phyloP scores from a whole-genome alignment of 495 filamentous ascomycete species.

The Neurospora sp. region DNA sequence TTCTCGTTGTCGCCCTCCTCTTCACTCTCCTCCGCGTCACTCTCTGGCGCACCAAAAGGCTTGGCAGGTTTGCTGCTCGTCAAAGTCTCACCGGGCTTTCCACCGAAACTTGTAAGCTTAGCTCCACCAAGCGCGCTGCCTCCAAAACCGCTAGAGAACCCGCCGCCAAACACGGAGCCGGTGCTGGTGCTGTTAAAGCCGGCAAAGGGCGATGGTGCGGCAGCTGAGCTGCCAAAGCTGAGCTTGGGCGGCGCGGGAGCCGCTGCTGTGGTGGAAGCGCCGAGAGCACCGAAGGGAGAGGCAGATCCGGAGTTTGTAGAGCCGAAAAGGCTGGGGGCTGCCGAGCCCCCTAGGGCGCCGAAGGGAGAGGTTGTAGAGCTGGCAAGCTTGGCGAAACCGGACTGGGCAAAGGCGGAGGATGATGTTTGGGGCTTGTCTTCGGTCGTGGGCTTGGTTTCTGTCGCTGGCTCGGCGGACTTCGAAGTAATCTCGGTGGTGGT shows the following conservation, averaged over 20 bases:
- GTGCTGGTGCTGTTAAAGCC: slow-evolving; percentile 3
- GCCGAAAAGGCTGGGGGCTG: slow-evolving; percentile 33
- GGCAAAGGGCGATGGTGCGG: slow-evolving; percentile 18
- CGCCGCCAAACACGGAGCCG: slow-evolving; percentile 16
- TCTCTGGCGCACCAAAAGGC: slow-evolving; percentile 61
- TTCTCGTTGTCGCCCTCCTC: slow-evolving; percentile 25
- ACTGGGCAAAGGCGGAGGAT: slow-evolving; percentile 36
- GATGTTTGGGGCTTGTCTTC: slow-evolving; percentile 22
- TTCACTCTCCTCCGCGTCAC: slow-evolving; percentile 43
- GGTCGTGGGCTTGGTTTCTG: slow-evolving; percentile 1
- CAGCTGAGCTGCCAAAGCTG: slow-evolving; percentile 19
- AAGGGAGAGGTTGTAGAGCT: slow-evolving; percentile 36
- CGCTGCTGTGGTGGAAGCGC: slow-evolving; percentile 21
- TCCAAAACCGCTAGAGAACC: slow-evolving; percentile 43
- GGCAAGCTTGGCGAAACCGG: slow-evolving; percentile 42
- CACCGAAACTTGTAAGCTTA: slow-evolving; percentile 55
- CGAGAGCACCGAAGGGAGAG: slow-evolving; percentile 27
- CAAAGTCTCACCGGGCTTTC: slow-evolving; percentile 45
- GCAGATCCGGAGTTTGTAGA: slow-evolving; percentile 13
- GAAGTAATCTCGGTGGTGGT: slow-evolving; percentile 7
- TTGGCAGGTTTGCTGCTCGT: slow-evolving; percentile 50
- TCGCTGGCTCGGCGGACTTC: not conserved
- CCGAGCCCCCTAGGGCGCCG: slow-evolving; percentile 16
- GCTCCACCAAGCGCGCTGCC: slow-evolving; percentile 41
- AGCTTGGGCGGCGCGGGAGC: slow-evolving; percentile 22